Conservation (phyloP, 768 basidiomycete genomes). For the Boletus reticuloceps region DNA sequence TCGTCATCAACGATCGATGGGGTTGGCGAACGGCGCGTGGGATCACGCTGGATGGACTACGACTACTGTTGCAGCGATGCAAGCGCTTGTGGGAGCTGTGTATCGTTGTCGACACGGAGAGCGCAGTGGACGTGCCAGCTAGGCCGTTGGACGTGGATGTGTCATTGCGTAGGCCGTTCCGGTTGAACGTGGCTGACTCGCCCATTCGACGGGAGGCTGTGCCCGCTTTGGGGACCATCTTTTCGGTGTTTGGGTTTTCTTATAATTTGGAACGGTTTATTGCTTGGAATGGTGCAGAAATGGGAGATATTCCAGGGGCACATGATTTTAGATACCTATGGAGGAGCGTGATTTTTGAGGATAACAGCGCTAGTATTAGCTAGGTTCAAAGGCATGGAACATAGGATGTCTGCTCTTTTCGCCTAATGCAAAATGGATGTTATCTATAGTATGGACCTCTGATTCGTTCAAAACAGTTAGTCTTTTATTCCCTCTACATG, state of each 20-base stretch:
- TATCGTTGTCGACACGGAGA: slow-evolving; percentile 2
- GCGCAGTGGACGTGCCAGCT: background rate
- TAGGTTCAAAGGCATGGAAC: too few species aligned
- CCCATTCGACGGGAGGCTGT: background rate
- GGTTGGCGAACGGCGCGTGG: slow-evolving; percentile 1
- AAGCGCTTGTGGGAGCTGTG: background rate
- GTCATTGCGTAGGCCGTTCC: background rate
- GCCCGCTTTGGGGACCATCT: background rate
- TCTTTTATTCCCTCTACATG: background rate
- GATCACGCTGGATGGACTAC: slow-evolving; percentile 2
- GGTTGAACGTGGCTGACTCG: background rate
- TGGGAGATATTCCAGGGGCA: background rate
- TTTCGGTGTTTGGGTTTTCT: background rate
- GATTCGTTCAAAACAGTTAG: too few species aligned
- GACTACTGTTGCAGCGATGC: background rate
- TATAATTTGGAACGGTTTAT: background rate
- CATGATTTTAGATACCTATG: background rate
- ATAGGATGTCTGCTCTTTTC: too few species aligned
- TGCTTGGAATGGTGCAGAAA: background rate
- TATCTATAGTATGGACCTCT: too few species aligned
- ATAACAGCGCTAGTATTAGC: too few species aligned
- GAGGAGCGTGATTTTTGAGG: background rate
- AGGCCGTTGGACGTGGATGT: background rate
- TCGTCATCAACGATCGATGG: slow-evolving; percentile 10
- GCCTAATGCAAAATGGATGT: too few species aligned